A percentile compares a stretch with the other conserved stretches of the same genome.
These are phyloP conservation scores for Xylaria multiplex DNA, from an alignment of 2,329 filamentous ascomycete species.

Conservation along the genomic window DNA sequence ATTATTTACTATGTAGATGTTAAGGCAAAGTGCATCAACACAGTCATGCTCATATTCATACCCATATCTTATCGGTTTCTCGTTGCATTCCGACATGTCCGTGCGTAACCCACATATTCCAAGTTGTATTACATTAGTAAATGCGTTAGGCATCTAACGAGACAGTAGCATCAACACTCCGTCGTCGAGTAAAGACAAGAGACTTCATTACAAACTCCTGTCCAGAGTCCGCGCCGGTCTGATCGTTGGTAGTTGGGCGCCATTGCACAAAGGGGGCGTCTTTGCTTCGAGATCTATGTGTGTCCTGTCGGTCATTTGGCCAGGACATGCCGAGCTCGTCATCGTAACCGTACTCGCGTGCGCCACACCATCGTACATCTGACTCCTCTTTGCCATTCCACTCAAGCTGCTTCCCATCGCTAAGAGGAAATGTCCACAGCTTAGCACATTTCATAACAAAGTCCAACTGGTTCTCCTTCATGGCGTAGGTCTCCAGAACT, in stretches of 20 bases:
- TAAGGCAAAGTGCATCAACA: not conserved
- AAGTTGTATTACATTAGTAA: not conserved
- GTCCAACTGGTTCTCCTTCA: slow-evolving; percentile 43
- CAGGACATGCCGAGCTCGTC: slow-evolving; percentile 19
- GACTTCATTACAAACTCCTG: slow-evolving; percentile 42
- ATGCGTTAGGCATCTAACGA: not conserved
- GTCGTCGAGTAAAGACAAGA: slow-evolving; percentile 32
- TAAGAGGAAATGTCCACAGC: slow-evolving; percentile 44
- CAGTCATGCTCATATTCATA: not conserved
- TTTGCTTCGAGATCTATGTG: not conserved
- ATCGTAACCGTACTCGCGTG: slow-evolving; percentile 37
- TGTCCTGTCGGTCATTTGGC: slow-evolving; percentile 17
- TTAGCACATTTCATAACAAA: slow-evolving; percentile 43
- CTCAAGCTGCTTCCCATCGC: slow-evolving; percentile 37
- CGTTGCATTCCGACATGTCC: not conserved
- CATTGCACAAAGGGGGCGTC: slow-evolving; percentile 28
- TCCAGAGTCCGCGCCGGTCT: not conserved
- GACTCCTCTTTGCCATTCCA: slow-evolving; percentile 41
- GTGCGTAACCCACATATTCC: not conserved
- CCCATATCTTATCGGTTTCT: not conserved
- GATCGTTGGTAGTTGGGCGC: slow-evolving; percentile 19
- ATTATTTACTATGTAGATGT: not conserved
- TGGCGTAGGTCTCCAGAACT: slow-evolving; percentile 42
- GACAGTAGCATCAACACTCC: slow-evolving; percentile 13
- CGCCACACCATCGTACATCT: slow-evolving; percentile 40